A percentile compares a stretch with the other conserved stretches of the same genome.
These are phyloP conservation scores for Colletotrichum lini DNA, from an alignment of 2,329 filamentous ascomycete genomes.

Conservation along the genomic window DNA sequence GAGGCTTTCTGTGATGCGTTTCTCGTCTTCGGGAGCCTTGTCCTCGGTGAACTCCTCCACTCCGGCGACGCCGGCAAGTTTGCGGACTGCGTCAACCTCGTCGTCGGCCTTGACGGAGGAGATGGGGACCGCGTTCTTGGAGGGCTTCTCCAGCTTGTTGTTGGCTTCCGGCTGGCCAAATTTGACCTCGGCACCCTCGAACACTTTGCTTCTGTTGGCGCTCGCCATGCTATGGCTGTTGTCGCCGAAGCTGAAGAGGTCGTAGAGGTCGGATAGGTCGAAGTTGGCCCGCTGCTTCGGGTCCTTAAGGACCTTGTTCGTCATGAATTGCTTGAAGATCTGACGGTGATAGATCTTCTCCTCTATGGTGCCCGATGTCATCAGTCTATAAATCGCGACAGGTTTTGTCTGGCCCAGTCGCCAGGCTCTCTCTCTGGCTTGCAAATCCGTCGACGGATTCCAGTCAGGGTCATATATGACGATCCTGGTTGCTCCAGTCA, in stretches of 20 bases:
- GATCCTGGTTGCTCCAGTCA: constrained; percentile 94
- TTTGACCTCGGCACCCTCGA: constrained; percentile 85
- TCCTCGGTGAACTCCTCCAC: constrained; percentile 75
- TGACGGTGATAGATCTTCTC: constrained; percentile 99
- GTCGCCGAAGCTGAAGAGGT: constrained; percentile 86
- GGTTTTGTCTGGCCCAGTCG: constrained; percentile 94
- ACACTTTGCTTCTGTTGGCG: constrained; percentile 88
- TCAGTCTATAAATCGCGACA: constrained; percentile 96
- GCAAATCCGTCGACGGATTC: constrained; percentile 97
- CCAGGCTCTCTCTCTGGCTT: constrained; percentile 96
- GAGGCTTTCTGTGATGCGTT: constrained; percentile 88
- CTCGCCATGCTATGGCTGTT: constrained; percentile 72
- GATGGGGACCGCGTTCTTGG: constrained; percentile 34
- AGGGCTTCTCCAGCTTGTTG: constrained; percentile 44
- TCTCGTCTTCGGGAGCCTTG: constrained; percentile 70
- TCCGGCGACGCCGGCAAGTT: constrained; percentile 73
- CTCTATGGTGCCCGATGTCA: constrained; percentile 98
- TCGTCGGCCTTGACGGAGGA: constrained; percentile 24
- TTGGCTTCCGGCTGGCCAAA: constrained; percentile 46
- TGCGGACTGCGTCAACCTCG: constrained; percentile 59
- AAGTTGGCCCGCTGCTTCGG: constrained; percentile 94
- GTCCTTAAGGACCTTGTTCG: constrained; percentile 95
- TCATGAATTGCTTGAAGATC: constrained; percentile 98
- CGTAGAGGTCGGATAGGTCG: constrained; percentile 89
- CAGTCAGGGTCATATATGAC: constrained; percentile 99